These are phyloP conservation scores for Xylariaceae sp. DNA, from an alignment of 2,329 filamentous ascomycete species.

Conservation along the genomic window DNA sequence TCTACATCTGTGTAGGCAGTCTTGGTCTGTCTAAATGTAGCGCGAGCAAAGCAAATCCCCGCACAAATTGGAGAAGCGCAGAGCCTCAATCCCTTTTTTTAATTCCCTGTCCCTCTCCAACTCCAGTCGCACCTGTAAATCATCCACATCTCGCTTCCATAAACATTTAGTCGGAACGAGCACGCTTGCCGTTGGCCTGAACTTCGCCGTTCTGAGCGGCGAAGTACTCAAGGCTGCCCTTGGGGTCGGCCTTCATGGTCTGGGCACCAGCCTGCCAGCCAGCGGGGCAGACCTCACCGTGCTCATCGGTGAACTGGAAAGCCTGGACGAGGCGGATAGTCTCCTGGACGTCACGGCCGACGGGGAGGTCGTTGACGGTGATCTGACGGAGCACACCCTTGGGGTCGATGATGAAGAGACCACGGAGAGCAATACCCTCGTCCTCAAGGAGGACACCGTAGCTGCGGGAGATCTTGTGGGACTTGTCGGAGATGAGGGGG, in stretches of 20 bases:
- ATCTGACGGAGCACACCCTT: slow-evolving; percentile 57
- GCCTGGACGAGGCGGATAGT: slow-evolving; percentile 62
- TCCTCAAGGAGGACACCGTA: slow-evolving; percentile 62
- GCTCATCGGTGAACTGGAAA: slow-evolving; percentile 79
- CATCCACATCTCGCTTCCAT: background rate
- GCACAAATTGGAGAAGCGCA: slow-evolving; percentile 18
- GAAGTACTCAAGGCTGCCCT: slow-evolving; percentile 48
- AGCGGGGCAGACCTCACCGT: slow-evolving; percentile 65
- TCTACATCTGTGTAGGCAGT: slow-evolving; percentile 1
- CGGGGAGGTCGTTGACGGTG: slow-evolving; percentile 60
- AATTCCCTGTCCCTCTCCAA: slow-evolving; percentile 11
- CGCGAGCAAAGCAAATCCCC: slow-evolving; percentile 9
- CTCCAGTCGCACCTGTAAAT: background rate
- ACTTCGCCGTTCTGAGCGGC: slow-evolving; percentile 22
- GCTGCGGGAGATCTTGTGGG: slow-evolving; percentile 52
- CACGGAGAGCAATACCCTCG: slow-evolving; percentile 57
- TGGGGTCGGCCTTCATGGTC: slow-evolving; percentile 48
- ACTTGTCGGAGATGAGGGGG: slow-evolving; percentile 58
- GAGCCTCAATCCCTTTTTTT: slow-evolving; percentile 13
- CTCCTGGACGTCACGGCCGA: slow-evolving; percentile 60
- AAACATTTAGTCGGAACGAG: slow-evolving; percentile 13
- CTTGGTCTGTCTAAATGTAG: background rate
- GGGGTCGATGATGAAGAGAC: slow-evolving; percentile 62
- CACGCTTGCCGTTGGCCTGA: slow-evolving; percentile 15
- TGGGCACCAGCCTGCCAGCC: slow-evolving; percentile 45